Base-by-base conservation (phyloP, 148 eudicot genomes). In the Silene conica region DNA sequence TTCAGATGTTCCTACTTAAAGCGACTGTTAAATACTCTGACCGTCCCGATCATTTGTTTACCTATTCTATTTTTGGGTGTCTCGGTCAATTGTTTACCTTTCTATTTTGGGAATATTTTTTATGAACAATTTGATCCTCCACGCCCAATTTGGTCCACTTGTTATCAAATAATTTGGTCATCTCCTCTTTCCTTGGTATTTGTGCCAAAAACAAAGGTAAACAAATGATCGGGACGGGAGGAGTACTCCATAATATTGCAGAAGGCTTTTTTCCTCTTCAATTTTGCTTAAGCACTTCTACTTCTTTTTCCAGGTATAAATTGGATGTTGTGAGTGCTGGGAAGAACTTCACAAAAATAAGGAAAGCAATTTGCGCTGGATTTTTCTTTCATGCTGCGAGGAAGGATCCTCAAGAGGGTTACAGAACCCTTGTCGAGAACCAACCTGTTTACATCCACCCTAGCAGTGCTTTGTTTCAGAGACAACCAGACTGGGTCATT, bases 401-500 rank as follows among this genome's bases (percentile, higher is more conserved):
- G 72, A 95, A 90, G 81, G 98, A 95, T 73, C 97, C 98, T 63
- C 93, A 95, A 74, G 98, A 92, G 76, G 97, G 97, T 61, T 93
- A 93, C 67, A 83, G 92, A 76, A 93, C 98, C n/a, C 70, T 93
- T 25, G 98, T 93, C 10, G 98, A 93, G 81, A 93, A 93, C 75
- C 98, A 93, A 81, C 92, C 94, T 6, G 96, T 93, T 22, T 90
- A 93, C 79, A 93, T 93, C 26, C 96, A 93, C 74, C 98, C 98
- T 2, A 90, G 98, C 83, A 93, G 98, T 85, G 97, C 97, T 52
- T 81, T 92, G 28, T 95, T 95, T 74, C 98, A 95, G 80, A 87
- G 96, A 69, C 98, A 95, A 58, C 98, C 97, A 5, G 96, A 92
- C 60, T 95, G 98, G 98, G 98, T 95, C 31, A 87, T 95, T 43